A percentile compares a stretch with the other conserved stretches of the same genome.
Evolutionary conservation across 345 rosid genomes (phyloP).

Genomic region (Citrus inodora): DNA sequence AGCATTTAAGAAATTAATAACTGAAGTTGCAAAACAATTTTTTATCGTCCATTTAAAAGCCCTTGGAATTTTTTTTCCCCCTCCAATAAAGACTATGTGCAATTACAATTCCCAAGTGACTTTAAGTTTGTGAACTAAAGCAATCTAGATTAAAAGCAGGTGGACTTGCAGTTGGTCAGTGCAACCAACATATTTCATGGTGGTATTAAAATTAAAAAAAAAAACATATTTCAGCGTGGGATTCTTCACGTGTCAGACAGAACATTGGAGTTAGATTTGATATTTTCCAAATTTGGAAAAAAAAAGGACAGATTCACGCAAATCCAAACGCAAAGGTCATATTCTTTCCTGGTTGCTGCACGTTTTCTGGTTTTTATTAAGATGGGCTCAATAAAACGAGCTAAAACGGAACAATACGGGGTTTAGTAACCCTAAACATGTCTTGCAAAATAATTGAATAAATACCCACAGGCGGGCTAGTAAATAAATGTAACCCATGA

Average conservation of each 20-base stretch:
- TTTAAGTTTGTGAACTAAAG: background rate
- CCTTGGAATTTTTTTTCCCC: background rate
- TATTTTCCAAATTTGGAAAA: constrained; percentile 21
- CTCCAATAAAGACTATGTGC: background rate
- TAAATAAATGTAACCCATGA: too few relatives aligned
- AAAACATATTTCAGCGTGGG: background rate
- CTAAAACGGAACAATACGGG: too few relatives aligned
- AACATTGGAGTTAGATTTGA: constrained; percentile 11
- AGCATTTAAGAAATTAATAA: background rate
- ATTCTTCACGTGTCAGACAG: constrained; percentile 28
- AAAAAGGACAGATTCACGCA: constrained; percentile 1
- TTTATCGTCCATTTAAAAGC: background rate
- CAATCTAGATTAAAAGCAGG: background rate
- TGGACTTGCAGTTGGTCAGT: background rate
- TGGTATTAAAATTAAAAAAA: background rate
- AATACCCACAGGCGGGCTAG: too few relatives aligned
- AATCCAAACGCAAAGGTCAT: constrained; percentile 5
- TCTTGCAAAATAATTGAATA: too few relatives aligned
- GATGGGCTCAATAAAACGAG: too few relatives aligned
- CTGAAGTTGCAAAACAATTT: background rate
- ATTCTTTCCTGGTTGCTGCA: constrained; percentile 1
- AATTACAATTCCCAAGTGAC: background rate
- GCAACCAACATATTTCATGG: background rate
- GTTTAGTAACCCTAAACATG: too few relatives aligned
- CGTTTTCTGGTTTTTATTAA: background rate